Conservation (phyloP, 805 yeast species). For the Torulaspora maleeae region DNA sequence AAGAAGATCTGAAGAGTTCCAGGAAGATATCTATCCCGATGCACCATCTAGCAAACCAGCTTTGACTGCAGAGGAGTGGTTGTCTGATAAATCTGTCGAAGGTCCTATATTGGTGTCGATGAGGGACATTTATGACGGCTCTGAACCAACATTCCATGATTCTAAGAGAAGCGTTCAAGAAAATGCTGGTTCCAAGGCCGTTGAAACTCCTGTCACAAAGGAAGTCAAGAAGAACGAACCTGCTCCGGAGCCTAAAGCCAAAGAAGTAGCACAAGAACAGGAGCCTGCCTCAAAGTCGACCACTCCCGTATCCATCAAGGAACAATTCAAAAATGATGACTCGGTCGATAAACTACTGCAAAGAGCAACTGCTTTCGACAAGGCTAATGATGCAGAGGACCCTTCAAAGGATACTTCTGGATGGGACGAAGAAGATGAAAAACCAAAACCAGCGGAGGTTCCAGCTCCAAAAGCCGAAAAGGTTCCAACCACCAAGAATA, state of each 20-base stretch:
- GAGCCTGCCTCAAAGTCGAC: not conserved
- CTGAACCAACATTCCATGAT: slow-evolving; percentile 46
- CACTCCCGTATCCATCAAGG: slow-evolving; percentile 18
- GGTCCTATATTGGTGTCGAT: slow-evolving; percentile 78
- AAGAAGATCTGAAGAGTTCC: slow-evolving; percentile 88
- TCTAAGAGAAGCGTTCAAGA: slow-evolving; percentile 36
- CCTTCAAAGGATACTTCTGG: slow-evolving; percentile 33
- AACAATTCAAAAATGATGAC: slow-evolving; percentile 23
- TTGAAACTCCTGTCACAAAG: not conserved
- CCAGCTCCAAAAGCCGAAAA: slow-evolving; percentile 1
- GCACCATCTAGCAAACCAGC: slow-evolving; percentile 81
- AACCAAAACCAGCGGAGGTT: slow-evolving; percentile 11
- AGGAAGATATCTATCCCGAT: slow-evolving; percentile 88
- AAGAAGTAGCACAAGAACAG: not conserved
- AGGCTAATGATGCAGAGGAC: slow-evolving; percentile 33
- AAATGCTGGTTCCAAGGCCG: slow-evolving; percentile 28
- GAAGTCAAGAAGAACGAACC: not conserved
- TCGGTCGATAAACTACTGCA: slow-evolving; percentile 30
- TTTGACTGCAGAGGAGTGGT: slow-evolving; percentile 72
- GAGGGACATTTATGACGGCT: slow-evolving; percentile 76
- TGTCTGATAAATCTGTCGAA: slow-evolving; percentile 67
- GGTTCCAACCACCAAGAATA: slow-evolving; percentile 1
- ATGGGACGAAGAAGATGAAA: slow-evolving; percentile 35
- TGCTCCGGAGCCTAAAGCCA: not conserved
- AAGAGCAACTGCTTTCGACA: slow-evolving; percentile 31